Evolutionary conservation across 2,329 filamentous ascomycete species (phyloP).

Genomic region (Aspergillus ustus): DNA sequence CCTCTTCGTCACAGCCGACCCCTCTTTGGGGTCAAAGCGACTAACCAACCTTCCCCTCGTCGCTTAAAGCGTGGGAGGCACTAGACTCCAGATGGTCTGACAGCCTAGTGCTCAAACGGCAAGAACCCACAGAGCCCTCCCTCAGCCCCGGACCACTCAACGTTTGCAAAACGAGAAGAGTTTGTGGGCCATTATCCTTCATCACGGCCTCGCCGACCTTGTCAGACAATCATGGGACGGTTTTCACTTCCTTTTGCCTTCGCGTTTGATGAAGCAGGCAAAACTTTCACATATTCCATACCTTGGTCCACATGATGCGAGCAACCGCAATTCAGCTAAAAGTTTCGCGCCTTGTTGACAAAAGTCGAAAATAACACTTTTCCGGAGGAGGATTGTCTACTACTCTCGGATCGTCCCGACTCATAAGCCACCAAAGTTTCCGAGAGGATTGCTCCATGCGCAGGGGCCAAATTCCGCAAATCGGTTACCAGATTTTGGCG

Average conservation of each 20-base stretch:
- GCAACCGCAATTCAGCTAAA: background rate
- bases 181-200: slow-evolving; percentile 1
- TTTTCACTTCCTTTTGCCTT: background rate
- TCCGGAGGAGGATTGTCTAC: background rate
- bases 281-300: background rate
- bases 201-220: slow-evolving; percentile 4
- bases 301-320: background rate
- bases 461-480: slow-evolving; percentile 4
- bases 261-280: background rate
- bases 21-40: slow-evolving; percentile 12
- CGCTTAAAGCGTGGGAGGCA: slow-evolving; percentile 14
- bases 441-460: slow-evolving; percentile 4
- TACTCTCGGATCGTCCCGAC: slow-evolving; percentile 21
- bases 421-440: background rate
- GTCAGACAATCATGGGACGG: background rate
- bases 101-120: slow-evolving; percentile 15
- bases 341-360: background rate
- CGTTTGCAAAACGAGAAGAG: background rate
- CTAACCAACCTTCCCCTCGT: slow-evolving; percentile 17
- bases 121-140: slow-evolving; percentile 4
- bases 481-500: background rate
- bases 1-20: background rate
- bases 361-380: background rate
- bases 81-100: slow-evolving; percentile 20
- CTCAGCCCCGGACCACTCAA: background rate